These are phyloP conservation scores for Diplodia seriata DNA, from an alignment of 2,329 filamentous ascomycete species.

Conservation along the genomic window DNA sequence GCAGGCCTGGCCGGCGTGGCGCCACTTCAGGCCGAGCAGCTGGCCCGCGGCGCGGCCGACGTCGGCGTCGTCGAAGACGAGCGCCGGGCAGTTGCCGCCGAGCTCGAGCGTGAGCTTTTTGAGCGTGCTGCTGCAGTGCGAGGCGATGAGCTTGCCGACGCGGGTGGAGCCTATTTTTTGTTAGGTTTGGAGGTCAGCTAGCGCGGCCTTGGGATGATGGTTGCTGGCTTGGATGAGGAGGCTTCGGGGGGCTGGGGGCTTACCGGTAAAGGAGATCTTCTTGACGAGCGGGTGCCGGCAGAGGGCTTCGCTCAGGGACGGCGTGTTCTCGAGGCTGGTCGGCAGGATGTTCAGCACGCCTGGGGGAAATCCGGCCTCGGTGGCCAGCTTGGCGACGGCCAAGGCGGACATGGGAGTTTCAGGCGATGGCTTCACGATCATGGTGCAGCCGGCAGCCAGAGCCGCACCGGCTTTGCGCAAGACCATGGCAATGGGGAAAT, in stretches of 20 bases:
- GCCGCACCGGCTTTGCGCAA: slow-evolving; percentile 72
- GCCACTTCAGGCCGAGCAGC: slow-evolving; percentile 60
- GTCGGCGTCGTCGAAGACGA: slow-evolving; percentile 70
- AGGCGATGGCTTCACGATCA: slow-evolving; percentile 59
- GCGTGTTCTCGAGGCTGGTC: slow-evolving; percentile 63
- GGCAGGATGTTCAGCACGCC: slow-evolving; percentile 69
- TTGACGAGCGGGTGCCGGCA: slow-evolving; percentile 66
- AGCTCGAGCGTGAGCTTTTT: slow-evolving; percentile 71
- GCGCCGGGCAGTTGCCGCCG: slow-evolving; percentile 69
- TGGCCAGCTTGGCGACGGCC: slow-evolving; percentile 36
- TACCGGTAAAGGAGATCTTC: slow-evolving; percentile 66
- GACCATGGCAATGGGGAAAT: slow-evolving; percentile 73
- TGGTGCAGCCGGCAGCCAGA: slow-evolving; percentile 74
- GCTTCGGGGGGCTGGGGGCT: too few relatives aligned
- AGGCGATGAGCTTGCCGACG: slow-evolving; percentile 68
- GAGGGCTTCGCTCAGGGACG: slow-evolving; percentile 60
- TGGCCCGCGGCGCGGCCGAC: slow-evolving; percentile 60
- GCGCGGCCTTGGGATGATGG: not conserved
- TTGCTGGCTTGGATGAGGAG: not conserved
- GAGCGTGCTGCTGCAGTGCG: slow-evolving; percentile 64
- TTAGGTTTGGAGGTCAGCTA: not conserved
- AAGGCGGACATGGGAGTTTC: slow-evolving; percentile 34
- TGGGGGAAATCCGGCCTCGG: slow-evolving; percentile 54
- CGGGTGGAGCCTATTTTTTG: slow-evolving; percentile 54
- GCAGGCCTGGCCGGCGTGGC: slow-evolving; percentile 69